These are phyloP conservation scores for Malania oleifera DNA, from an alignment of 164 flowering plant species.

Conservation along the genomic window DNA sequence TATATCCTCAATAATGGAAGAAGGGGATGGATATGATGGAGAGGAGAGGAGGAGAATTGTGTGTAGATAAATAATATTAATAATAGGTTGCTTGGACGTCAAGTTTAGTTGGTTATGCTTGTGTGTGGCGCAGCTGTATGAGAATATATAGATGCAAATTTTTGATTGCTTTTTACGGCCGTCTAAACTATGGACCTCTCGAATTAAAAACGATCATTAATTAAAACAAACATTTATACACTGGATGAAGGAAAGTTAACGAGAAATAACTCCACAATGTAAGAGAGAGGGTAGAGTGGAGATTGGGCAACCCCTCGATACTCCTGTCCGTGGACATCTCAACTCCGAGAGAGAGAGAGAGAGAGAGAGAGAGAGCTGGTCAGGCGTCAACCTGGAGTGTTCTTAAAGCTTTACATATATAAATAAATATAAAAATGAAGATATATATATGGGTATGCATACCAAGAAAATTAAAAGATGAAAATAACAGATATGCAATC, in stretches of 20 bases:
- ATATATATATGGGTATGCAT: neutral
- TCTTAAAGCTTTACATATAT: conserved; percentile 22
- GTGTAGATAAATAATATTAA: conserved; percentile 7
- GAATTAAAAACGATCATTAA: conserved; percentile 2
- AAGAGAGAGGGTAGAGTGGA: conserved; percentile 46
- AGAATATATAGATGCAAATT: conserved; percentile 10
- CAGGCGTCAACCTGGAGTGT: conserved; percentile 35
- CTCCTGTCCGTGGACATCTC: conserved; percentile 29
- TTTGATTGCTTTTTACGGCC: neutral
- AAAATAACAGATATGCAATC: neutral
- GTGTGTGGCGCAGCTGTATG: conserved; percentile 15
- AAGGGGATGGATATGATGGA: neutral
- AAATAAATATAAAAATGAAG: too few species aligned
- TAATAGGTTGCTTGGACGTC: conserved; percentile 52
- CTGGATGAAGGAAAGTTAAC: neutral
- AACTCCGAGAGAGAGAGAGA: conserved; percentile 22
- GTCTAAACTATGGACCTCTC: too few species aligned
- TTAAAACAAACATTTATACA: neutral
- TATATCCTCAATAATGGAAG: too few species aligned
- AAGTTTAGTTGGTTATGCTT: conserved; percentile 33
- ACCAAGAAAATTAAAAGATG: neutral
- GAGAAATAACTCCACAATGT: neutral
- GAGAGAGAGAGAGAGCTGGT: conserved; percentile 19
- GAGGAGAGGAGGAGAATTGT: neutral
- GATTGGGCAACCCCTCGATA: conserved; percentile 47